These are phyloP conservation scores for Ulmus americana DNA, from an alignment of 331 rosid species.

Conservation along the genomic window DNA sequence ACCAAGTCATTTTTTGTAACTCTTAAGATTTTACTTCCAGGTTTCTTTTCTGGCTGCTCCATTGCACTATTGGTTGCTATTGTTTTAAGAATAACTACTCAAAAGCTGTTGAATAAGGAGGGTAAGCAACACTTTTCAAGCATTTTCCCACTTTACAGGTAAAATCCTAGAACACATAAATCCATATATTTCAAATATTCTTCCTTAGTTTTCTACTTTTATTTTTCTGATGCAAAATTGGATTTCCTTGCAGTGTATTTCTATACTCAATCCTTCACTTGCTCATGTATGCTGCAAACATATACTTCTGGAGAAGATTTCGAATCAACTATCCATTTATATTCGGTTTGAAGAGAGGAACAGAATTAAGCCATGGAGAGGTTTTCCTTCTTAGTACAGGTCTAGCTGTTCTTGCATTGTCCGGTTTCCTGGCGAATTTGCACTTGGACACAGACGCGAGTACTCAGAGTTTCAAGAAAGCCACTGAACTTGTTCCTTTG, in stretches of 20 bases:
- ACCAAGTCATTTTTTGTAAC: too few species aligned
- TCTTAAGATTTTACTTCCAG: slow-evolving; percentile 17
- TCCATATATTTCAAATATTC: neutral
- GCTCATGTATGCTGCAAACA: slow-evolving; percentile 59
- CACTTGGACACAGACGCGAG: slow-evolving; percentile 47
- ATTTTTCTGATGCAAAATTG: slow-evolving; percentile 15
- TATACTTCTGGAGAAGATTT: slow-evolving; percentile 57
- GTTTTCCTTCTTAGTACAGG: slow-evolving; percentile 59
- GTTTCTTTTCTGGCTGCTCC: slow-evolving; percentile 59
- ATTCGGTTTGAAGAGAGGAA: slow-evolving; percentile 63
- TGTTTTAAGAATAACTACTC: slow-evolving; percentile 34
- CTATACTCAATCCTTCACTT: slow-evolving; percentile 54
- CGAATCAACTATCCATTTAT: slow-evolving; percentile 63
- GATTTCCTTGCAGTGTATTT: slow-evolving; percentile 51
- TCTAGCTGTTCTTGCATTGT: slow-evolving; percentile 55
- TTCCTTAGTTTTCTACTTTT: neutral
- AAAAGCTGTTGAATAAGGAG: slow-evolving; percentile 28
- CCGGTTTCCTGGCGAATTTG: slow-evolving; percentile 57
- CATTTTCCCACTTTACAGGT: slow-evolving; percentile 69
- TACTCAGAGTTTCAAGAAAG: slow-evolving; percentile 31
- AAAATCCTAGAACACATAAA: neutral
- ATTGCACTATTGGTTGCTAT: slow-evolving; percentile 47
- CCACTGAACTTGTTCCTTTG: slow-evolving; percentile 59
- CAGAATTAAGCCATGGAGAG: slow-evolving; percentile 50
- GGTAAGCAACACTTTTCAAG: slow-evolving; percentile 50